A percentile compares a stretch with the other conserved stretches of the same genome.
These are phyloP conservation scores for Calonectria naviculata DNA, from an alignment of 2,329 filamentous ascomycete genomes.

Conservation along the genomic window DNA sequence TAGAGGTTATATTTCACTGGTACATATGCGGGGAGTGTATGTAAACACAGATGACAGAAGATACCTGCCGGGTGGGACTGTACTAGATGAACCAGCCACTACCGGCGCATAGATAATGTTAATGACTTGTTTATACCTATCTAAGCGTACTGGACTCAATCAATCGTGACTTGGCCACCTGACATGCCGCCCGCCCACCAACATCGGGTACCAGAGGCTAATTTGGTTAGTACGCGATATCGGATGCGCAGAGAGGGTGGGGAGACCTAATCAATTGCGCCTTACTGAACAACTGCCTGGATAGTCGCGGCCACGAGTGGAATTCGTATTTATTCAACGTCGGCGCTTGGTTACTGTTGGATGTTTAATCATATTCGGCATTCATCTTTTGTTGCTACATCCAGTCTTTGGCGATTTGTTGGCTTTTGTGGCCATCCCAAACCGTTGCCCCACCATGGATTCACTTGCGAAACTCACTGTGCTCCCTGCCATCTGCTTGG, in stretches of 20 bases:
- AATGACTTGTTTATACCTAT: slow-evolving; percentile 37
- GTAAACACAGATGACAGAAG: slow-evolving; percentile 29
- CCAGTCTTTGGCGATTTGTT: background rate
- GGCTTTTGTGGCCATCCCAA: background rate
- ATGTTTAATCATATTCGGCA: background rate
- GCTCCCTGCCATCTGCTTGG: slow-evolving; percentile 19
- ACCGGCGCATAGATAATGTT: slow-evolving; percentile 35
- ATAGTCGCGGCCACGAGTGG: background rate
- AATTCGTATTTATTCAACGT: background rate
- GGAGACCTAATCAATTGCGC: slow-evolving; percentile 2
- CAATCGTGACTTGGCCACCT: slow-evolving; percentile 1
- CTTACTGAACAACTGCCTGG: background rate
- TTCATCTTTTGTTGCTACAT: background rate
- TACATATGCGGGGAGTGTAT: slow-evolving; percentile 24
- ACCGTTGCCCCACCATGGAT: background rate
- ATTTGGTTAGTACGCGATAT: slow-evolving; percentile 19
- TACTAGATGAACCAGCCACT: slow-evolving; percentile 28
- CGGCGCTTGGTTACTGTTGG: background rate
- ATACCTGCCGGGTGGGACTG: slow-evolving; percentile 33
- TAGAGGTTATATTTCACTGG: slow-evolving; percentile 1
- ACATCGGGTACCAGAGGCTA: slow-evolving; percentile 15
- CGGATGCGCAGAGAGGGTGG: slow-evolving; percentile 9
- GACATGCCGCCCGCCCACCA: slow-evolving; percentile 4
- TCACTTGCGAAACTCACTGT: slow-evolving; percentile 17
- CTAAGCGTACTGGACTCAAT: slow-evolving; percentile 10